Evolutionary conservation across 225 moss, liverwort and hornwort species (phyloP), one percentile per base, ranked within the genome.

Genomic region (Asterella californica): DNA sequence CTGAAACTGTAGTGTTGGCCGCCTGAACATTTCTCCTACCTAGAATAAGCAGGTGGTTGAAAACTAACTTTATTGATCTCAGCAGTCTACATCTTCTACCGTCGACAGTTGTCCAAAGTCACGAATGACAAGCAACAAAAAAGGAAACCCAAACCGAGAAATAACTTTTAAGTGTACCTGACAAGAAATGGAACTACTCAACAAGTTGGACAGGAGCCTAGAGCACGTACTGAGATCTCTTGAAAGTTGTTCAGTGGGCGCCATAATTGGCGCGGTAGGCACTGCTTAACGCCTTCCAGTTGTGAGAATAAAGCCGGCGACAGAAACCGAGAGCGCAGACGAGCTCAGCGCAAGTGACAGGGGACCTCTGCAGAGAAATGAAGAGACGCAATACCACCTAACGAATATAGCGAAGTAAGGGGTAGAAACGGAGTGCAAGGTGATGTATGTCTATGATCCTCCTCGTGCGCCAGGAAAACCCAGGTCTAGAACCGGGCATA

Each of bases 201-300:
- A 27, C 11, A 33, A 10, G 12, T 32, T 9, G 33, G 15, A 33
- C 10, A 30, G 32, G 65, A 33, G 33, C 65, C 32, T 67, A 34
- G 32, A 60, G 50, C 27, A 78, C 84, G 18, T 84, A 88, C 88
- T 79, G 7, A 79, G 62, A 75, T 84, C 67, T 74, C 82, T 75
- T 74, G 84, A 82, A 87, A 91, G 88, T 88, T 90, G 92, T 82
- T 93, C 92, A 90, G 89, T 87, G 89, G 94, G 91, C 97, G 97
- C 97, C 97, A 99, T 99, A 90, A 88, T 86, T 93, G 96, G 91
- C 96, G 91, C 91, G 91, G 87, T 84, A 88, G 90, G 81, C 91
- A 87, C 90, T 91, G 91, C 84, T 83, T 89, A 75, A 88, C 86
- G 90, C 91, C 96, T 94, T 97, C 96, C 96, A 97, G 96, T 91